Percentiles rank a stretch among this genome's conserved stretches.
These are phyloP conservation scores for Suillus alpinus DNA, from an alignment of 768 basidiomycete genomes.

Conservation along the genomic window DNA sequence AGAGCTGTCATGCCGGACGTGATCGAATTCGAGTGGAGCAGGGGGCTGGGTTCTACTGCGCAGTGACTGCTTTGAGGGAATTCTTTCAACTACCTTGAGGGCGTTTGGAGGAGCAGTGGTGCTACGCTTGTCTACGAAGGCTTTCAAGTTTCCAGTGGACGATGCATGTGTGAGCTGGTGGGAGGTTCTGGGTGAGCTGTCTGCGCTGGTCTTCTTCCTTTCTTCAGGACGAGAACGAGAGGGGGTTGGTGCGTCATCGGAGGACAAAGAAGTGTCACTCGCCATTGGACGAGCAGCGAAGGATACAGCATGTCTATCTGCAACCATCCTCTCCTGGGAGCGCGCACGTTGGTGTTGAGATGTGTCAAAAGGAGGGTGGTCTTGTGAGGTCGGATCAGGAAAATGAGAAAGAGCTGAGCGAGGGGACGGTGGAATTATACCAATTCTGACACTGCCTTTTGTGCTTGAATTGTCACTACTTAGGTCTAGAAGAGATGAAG, in stretches of 20 bases:
- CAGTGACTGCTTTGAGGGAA: constrained; percentile 24
- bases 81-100: constrained; percentile 10
- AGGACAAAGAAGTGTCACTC: constrained; percentile 16
- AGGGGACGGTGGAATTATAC: constrained; percentile 30
- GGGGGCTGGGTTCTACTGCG: constrained; percentile 27
- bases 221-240: constrained; percentile 16
- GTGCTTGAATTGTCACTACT: constrained; percentile 12
- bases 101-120: constrained; percentile 3
- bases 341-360: constrained; percentile 27
- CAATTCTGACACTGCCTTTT: constrained; percentile 27
- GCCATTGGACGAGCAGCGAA: constrained; percentile 28
- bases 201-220: constrained; percentile 12
- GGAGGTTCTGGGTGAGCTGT: constrained; percentile 9
- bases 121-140: constrained; percentile 22
- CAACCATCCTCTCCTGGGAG: constrained; percentile 30
- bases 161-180: constrained; percentile 30
- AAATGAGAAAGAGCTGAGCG: constrained; percentile 9
- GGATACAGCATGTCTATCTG: constrained; percentile 30
- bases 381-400: constrained; percentile 9
- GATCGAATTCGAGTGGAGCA: constrained; percentile 25
- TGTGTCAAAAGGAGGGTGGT: constrained; percentile 15
- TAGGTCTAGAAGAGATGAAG: constrained; percentile 7
- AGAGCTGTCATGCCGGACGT: not conserved
- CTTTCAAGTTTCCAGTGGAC: constrained; percentile 29
- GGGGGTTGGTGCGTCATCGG: constrained; percentile 25